Base-by-base conservation (phyloP, 257 asterid species). In the Capsicum pubescens region DNA sequence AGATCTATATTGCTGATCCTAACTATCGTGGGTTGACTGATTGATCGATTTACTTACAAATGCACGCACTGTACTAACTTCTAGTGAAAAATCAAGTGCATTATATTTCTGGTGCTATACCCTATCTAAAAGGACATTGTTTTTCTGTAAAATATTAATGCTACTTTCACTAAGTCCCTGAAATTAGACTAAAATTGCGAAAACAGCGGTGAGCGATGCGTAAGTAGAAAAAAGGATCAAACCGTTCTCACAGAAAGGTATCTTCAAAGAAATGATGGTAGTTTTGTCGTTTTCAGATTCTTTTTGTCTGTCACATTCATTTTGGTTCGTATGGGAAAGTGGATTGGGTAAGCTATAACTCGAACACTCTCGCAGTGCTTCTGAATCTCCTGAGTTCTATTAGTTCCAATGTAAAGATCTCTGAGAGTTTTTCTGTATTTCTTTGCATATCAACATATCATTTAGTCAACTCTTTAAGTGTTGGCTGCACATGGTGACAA, bases 291-390 rank as follows among this genome's bases (percentile, higher is more conserved):
- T 44, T 72, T 46, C 59, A 11, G 36, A 72, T 72, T 72, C 59
- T 48, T n/a, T 48, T 72, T 72, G 11, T 19, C 12, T 72, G 59
- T 72, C 58, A n/a, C 11, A 7, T 48, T 72, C n/a, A n/a, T 48
- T 72, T 42, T 19, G 48, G 59, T 72, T 48, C n/a, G 35, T 48
- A 72, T 46, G 58, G 39, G 59, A 7, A 48, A 48, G 48, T 72
- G 80, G 80, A 48, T 6, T 72, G 15, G n/a, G 39, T 46, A 72
- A 72, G 59, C 11, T 72, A 26, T 26, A 46, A 72, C 48, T 72
- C 3, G 42, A 46, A n/a, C 79, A 48, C n/a, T 72, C 39, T 11
- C 80, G 3, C 59, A 1, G 19, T 50, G 44, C 3, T 3, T 74
- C 19, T 72, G 60, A 72, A 19, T 74, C 56, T 48, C 42, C 59